phyloP scores from a whole-genome alignment of 768 basidiomycete genomes.

The Glaciozyma antarctica region DNA sequence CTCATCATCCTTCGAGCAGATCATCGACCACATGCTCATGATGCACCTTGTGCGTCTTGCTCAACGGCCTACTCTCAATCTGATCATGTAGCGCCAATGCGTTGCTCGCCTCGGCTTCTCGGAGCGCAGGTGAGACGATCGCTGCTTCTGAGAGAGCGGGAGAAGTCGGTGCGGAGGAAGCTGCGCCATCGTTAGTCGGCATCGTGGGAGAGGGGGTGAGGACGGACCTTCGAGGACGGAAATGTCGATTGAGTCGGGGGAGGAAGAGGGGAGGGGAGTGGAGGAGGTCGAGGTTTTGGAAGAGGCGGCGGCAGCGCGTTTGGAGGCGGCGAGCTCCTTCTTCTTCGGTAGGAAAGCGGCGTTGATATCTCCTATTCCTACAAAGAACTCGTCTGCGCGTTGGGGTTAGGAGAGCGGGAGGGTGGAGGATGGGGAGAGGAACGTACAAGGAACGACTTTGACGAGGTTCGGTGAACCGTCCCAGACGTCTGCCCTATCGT shows the following conservation, averaged over 20 bases:
- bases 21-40: neutral
- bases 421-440: conserved; percentile 22
- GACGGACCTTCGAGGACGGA: neutral
- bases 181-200: neutral
- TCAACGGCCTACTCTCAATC: conserved; percentile 47
- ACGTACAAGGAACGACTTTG: conserved; percentile 88
- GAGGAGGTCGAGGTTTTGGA: neutral
- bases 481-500: conserved; percentile 98
- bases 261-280: neutral
- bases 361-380: conserved; percentile 98
- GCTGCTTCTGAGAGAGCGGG: neutral
- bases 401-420: neutral
- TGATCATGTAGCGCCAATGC: conserved; percentile 25
- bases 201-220: neutral
- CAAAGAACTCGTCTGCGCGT: conserved; percentile 80
- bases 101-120: conserved; percentile 17
- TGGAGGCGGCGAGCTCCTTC: conserved; percentile 39
- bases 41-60: conserved; percentile 26
- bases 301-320: neutral
- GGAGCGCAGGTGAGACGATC: conserved; percentile 9
- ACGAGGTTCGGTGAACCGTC: conserved; percentile 92
- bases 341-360: conserved; percentile 78
- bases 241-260: conserved; percentile 16
- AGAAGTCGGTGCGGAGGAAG: neutral
- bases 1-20: conserved; percentile 40